Evolutionary conservation across 768 basidiomycete species (phyloP), one percentile per base, ranked within the genome.

Genomic region (Termitomyces sp.): DNA sequence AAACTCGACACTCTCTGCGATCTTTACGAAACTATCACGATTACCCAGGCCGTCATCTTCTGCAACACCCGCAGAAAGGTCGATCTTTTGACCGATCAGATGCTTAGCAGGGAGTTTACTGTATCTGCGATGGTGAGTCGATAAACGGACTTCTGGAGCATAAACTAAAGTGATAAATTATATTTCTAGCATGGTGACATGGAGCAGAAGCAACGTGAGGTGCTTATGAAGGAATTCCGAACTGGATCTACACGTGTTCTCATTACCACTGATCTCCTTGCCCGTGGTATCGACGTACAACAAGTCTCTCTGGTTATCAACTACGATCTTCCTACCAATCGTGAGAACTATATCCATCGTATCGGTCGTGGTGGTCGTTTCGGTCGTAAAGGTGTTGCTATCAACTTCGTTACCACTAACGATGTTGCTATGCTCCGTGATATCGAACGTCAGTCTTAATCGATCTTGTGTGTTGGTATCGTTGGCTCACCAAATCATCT

Each of bases 21-120:
- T 82, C 84, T 99, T 54, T 97, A 95, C 80, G 95, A 96, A 79
- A 98, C 95, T 54, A 91, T 98, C 61, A 98, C 96, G 68, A 98
- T 99, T 78, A 98, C 96, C 45, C 96, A 98, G 74, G 95, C 96
- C 57, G 96, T 98, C 78, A 98, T 99, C 76, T 99, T 99, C 84
- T 98, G 96, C 81, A 98, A 98, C 81, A 98, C 96, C 52, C 84
- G 93, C 70, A 84, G 96, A 80, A 99, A 99, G 86, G 93, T 99
- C 65, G 96, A 99, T 78, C 95, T 93, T 93, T 76, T 99, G 70
- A 98, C 96, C 22, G 94, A 98, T 76, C 95, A 97, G 83, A 93
- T 99, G 88, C 92, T 91, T 75, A 83, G 81, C 39, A 84, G 95
- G 63, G 95, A 99, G 76, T 99, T 98, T 75, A 98, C 97, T 60